Evolutionary conservation across 768 basidiomycete species (phyloP).

Genomic region (Tylopilus sp.): DNA sequence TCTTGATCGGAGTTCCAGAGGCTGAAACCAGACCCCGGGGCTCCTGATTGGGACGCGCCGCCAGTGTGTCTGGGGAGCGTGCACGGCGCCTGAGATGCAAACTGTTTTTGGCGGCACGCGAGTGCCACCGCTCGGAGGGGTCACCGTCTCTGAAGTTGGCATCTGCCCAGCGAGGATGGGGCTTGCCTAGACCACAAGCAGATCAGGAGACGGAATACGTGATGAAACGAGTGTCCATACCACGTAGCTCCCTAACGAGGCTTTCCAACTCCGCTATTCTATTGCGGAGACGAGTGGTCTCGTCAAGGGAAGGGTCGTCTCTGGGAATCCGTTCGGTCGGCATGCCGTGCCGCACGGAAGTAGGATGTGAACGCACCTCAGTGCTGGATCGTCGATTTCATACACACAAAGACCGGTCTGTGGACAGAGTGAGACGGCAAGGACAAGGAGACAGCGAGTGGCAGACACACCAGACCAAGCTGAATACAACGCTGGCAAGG

Average conservation of each 20-base stretch:
- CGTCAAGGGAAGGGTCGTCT: constrained; percentile 85
- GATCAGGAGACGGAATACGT: constrained; percentile 7
- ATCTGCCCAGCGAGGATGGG: constrained; percentile 85
- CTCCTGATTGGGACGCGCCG: constrained; percentile 31
- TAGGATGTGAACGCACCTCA: constrained; percentile 46
- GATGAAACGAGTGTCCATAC: constrained; percentile 36
- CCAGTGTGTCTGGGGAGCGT: constrained; percentile 35
- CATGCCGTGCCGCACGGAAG: neutral
- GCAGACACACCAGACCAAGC: constrained; percentile 66
- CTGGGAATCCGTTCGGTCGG: constrained; percentile 34
- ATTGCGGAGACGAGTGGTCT: constrained; percentile 79
- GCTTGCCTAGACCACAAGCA: constrained; percentile 54
- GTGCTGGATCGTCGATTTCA: constrained; percentile 86
- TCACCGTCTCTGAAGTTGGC: constrained; percentile 76
- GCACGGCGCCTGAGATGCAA: constrained; percentile 41
- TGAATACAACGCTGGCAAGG: constrained; percentile 91
- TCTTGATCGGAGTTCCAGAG: constrained; percentile 63
- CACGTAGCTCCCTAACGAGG: constrained; percentile 83
- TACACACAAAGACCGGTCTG: constrained; percentile 94
- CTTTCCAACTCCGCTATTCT: constrained; percentile 92
- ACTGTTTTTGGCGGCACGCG: constrained; percentile 69
- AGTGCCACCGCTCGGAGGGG: constrained; percentile 84
- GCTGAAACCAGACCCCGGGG: constrained; percentile 40
- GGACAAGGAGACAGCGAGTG: neutral
- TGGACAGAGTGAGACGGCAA: constrained; percentile 3